A percentile compares a stretch with the other conserved stretches of the same genome.
These are phyloP conservation scores for Diophrys appendiculata DNA, from an alignment of 73 alveolate species.

Conservation along the genomic window DNA sequence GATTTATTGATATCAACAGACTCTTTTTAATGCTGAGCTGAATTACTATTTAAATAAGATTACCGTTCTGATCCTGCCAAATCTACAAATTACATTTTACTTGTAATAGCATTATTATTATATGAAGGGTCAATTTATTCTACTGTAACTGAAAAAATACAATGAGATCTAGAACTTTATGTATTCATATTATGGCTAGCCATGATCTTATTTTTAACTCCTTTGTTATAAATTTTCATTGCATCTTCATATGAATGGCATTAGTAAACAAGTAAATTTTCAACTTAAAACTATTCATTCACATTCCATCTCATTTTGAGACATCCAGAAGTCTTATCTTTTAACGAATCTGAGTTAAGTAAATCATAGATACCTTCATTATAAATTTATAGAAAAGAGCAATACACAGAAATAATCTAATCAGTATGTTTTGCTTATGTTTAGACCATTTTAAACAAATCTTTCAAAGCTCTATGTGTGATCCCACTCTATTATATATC, in stretches of 20 bases:
- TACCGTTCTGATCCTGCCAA: constrained; percentile 94
- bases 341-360: constrained; percentile 46
- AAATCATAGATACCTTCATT: constrained; percentile 86
- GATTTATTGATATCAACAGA: constrained; percentile 86
- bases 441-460: constrained; percentile 21
- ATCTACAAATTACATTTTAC: constrained; percentile 88
- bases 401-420: constrained; percentile 59
- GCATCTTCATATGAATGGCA: constrained; percentile 65
- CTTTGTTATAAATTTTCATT: constrained; percentile 58
- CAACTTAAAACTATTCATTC: constrained; percentile 63
- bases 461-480: constrained; percentile 43
- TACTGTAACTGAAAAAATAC: constrained; percentile 80
- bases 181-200: constrained; percentile 84
- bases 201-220: constrained; percentile 83
- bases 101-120: constrained; percentile 63
- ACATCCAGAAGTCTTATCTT: neutral
- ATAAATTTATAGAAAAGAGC: constrained; percentile 78
- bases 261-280: constrained; percentile 61
- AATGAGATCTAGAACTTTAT: constrained; percentile 87
- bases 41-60: constrained; percentile 78
- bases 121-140: constrained; percentile 63
- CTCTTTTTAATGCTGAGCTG: constrained; percentile 85
- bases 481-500: constrained; percentile 51
- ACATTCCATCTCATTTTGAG: constrained; percentile 74
- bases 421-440: constrained; percentile 12